These are phyloP conservation scores for Dispira simplex DNA, from an alignment of 192 early-diverging fungal genomes.

Conservation along the genomic window DNA sequence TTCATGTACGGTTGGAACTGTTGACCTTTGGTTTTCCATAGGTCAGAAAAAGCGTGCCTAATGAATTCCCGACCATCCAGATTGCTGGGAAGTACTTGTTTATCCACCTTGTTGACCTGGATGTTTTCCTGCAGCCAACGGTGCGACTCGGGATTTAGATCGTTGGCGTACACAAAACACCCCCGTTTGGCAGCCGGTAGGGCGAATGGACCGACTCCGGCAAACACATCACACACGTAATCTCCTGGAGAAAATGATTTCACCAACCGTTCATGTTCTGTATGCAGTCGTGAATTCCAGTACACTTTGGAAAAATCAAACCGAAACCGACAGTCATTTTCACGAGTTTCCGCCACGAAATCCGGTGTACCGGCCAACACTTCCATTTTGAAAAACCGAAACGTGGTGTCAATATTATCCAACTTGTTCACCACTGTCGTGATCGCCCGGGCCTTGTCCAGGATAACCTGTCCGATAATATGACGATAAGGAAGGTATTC, in stretches of 20 bases:
- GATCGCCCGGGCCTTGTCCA: constrained; percentile 87
- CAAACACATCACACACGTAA: constrained; percentile 88
- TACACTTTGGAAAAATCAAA: constrained; percentile 97
- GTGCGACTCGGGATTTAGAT: constrained; percentile 86
- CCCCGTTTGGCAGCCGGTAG: constrained; percentile 75
- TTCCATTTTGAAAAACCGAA: constrained; percentile 96
- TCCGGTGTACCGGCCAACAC: constrained; percentile 78
- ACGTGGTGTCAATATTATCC: constrained; percentile 87
- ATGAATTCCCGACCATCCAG: constrained; percentile 89
- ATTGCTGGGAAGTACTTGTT: constrained; percentile 59
- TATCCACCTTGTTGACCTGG: constrained; percentile 66
- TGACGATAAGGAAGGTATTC: constrained; percentile 78
- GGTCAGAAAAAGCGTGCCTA: constrained; percentile 47
- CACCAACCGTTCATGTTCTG: constrained; percentile 89
- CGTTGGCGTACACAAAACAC: constrained; percentile 88
- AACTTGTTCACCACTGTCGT: constrained; percentile 94
- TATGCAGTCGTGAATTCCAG: constrained; percentile 96
- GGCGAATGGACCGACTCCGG: constrained; percentile 95
- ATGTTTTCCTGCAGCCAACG: constrained; percentile 70
- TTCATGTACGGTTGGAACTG: neutral
- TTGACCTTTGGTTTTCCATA: constrained; percentile 19
- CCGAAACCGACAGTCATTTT: constrained; percentile 77
- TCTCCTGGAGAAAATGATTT: constrained; percentile 49
- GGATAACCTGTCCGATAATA: constrained; percentile 86
- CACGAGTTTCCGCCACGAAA: constrained; percentile 74